A percentile compares a stretch with the other conserved stretches of the same genome.
phyloP scores from a whole-genome alignment of 306 rosid genomes.

The Medicago arabica region DNA sequence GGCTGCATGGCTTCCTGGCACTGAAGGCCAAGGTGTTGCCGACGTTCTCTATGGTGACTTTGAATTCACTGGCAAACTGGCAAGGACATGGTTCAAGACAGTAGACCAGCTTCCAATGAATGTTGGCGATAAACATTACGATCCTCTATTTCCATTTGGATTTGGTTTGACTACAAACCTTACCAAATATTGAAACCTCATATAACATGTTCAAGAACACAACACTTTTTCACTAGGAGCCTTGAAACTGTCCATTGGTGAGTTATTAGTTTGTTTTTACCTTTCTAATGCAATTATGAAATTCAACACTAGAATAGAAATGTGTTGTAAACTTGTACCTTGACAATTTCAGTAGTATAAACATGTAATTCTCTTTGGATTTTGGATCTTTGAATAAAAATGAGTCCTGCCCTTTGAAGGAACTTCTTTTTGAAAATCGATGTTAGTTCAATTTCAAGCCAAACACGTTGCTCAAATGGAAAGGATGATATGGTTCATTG shows the following conservation, averaged over 20 bases:
- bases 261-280: background rate
- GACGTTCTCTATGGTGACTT: constrained; percentile 44
- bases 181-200: constrained; percentile 30
- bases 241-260: background rate
- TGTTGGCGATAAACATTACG: constrained; percentile 49
- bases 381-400: background rate
- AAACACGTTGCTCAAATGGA: background rate
- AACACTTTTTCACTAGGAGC: constrained; percentile 1
- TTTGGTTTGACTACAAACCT: constrained; percentile 38
- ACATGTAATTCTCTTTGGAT: background rate
- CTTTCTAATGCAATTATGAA: constrained; percentile 12
- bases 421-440: background rate
- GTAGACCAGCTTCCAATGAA: constrained; percentile 46
- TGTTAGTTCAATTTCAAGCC: background rate
- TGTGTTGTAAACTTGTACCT: background rate
- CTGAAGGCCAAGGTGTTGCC: constrained; percentile 53
- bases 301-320: background rate
- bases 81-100: background rate
- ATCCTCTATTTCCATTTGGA: constrained; percentile 49
- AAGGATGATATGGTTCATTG: background rate
- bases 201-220: background rate
- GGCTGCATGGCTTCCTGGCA: constrained; percentile 98
- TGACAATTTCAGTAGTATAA: constrained; percentile 10
- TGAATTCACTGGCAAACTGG: constrained; percentile 45
- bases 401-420: background rate